Evolutionary conservation across 306 rosid species (phyloP), one percentile per base, ranked within the genome.

Genomic region (Citrullus amarus): DNA sequence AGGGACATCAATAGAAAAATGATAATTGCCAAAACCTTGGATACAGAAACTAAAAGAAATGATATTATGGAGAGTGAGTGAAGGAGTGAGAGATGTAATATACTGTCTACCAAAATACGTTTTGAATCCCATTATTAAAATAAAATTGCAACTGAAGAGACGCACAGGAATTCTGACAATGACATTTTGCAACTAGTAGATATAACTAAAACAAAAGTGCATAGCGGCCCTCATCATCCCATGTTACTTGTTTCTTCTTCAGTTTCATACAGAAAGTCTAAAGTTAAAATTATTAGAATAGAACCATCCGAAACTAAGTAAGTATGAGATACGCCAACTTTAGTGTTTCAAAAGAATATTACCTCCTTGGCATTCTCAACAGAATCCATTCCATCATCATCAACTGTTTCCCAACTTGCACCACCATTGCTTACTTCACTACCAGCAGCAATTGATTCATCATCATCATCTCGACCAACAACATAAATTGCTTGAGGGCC

Each of bases 401-500:
- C 77, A 68, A 96, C 96, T 22, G 99, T 96, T 92, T 96, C 99
- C 99, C 99, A 96, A 85, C 98, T 92, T 56, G 97, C 98, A 84
- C 93, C 97, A 87, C 92, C 81, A 13, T 82, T 92, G 78, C 97
- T 96, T 76, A 87, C 82, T 82, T 96, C 99, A 79, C 98, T 96
- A 75, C 93, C 98, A 80, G 89, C 92, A 81, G 86, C 92, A 78
- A 96, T 79, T 48, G 99, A 96, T 80, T 91, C 97, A 17, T 90
- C 98, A 48, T 95, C 99, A 74, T 95, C 98, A 44, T 93, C 99
- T 83, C 99, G 95, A 69, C 93, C 99, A 83, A 96, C 99, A 81
- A 92, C 99, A 86, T 92, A 96, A 77, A 96, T 90, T 79, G 98
- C 99, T 88, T 92, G 99, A 74, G 99, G 99, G 72, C 98, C 99